Evolutionary conservation across 2,329 filamentous ascomycete genomes (phyloP), one percentile per base, ranked within the genome.

Genomic region (Grosmannia huntii): DNA sequence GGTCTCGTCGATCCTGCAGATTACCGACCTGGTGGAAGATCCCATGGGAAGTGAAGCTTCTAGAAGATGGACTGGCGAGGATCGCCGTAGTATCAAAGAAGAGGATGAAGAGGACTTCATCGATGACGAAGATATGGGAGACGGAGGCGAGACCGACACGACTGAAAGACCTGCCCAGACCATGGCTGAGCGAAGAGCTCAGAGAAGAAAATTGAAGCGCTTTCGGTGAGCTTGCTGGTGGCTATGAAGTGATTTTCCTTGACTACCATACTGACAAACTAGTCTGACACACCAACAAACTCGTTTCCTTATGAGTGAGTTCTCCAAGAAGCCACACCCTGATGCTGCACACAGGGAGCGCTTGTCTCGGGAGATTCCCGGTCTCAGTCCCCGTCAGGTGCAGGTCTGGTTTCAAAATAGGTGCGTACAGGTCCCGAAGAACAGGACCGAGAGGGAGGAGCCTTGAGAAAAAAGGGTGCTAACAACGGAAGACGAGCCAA

Each of bases 361-460:
- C 53, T 76, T 97, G 44, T 92, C 91, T 4, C 79, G 87, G 62
- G 90, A 96, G 69, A 96, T 97, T 52, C 91, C 92, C 36, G 92
- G 91, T 0, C 74, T 97, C 54, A 96, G 89, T 66, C 89, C 91
- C 44, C 83, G 91, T 61, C 91, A 97, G 69, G 92, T 97, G 27
- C 91, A 97, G 71, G 91, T 97, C 55, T 97, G 91, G 92, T 97
- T 97, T 72, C 91, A 97, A 72, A 97, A 97, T 72, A 83, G 91
- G 91, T 96, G 80, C 1, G 61, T 55, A 19, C 23, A 52, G 11
- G 7, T 31, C 27, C 27, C 12, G 7, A 53, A 38, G 28, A 31
- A 10, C 23, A 16, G n/a, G 44, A 5, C 5, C 31, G 31, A 10
- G 7, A 4, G 14, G 28, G 27, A 36, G 36, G 19, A 27, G 21